phyloP scores from a whole-genome alignment of 2,329 filamentous ascomycete genomes.

The Hypoxylon sp. region DNA sequence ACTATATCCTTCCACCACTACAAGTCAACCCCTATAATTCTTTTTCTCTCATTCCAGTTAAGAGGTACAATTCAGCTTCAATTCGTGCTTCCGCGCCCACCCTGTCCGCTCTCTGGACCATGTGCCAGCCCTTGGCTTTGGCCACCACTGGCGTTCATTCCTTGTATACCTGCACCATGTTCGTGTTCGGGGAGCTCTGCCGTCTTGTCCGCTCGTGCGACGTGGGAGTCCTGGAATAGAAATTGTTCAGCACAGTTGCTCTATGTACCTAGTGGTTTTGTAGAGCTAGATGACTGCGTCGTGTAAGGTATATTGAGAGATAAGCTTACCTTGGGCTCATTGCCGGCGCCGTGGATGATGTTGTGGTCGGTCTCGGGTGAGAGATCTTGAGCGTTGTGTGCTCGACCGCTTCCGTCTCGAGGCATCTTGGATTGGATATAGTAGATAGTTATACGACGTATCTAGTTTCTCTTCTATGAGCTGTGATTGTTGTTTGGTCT shows the following conservation, averaged over 20 bases:
- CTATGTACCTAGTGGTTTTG: background rate
- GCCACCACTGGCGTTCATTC: conserved; percentile 61
- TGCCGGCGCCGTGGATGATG: conserved; percentile 62
- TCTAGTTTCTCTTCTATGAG: background rate
- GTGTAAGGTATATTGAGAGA: background rate
- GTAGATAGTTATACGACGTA: background rate
- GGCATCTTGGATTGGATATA: conserved; percentile 57
- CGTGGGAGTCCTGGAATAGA: conserved; percentile 51
- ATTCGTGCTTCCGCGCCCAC: conserved; percentile 46
- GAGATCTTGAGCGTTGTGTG: conserved; percentile 59
- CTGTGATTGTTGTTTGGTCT: background rate
- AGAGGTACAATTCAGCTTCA: background rate
- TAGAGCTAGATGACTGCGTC: background rate
- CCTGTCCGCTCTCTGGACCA: conserved; percentile 60
- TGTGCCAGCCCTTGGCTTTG: conserved; percentile 60
- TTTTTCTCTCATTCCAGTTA: background rate
- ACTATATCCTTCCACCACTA: background rate
- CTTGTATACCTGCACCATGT: conserved; percentile 60
- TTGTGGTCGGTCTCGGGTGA: conserved; percentile 57
- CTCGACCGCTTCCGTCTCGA: conserved; percentile 64
- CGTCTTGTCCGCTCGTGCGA: conserved; percentile 65
- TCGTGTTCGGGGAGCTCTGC: conserved; percentile 64
- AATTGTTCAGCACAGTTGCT: conserved; percentile 1
- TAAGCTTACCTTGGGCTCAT: conserved; percentile 55
- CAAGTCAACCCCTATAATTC: background rate